Percentiles rank a stretch among this genome's conserved stretches.
phyloP scores from a whole-genome alignment of 176 grass and related monocot species.

The Rhynchospora tenuis region DNA sequence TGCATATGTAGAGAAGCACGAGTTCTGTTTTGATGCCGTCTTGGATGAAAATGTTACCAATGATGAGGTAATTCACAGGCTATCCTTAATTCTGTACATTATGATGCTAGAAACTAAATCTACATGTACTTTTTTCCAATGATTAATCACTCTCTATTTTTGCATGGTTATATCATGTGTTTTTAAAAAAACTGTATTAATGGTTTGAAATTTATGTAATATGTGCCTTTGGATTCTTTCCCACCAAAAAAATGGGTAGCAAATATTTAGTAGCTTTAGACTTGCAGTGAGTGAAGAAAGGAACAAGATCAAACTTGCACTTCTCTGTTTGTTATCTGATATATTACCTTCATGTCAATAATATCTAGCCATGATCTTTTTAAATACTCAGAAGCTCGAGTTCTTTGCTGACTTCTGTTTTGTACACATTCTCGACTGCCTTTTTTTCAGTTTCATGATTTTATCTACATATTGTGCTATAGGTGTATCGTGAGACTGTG shows the following conservation, averaged over 20 bases:
- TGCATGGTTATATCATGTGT: slow-evolving; percentile 4
- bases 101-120: neutral
- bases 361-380: neutral
- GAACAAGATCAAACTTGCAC: neutral
- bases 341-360: neutral
- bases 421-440: neutral
- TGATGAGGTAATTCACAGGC: slow-evolving; percentile 63
- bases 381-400: neutral
- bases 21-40: slow-evolving; percentile 97
- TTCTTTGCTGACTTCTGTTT: neutral
- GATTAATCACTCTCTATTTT: neutral
- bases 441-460: neutral
- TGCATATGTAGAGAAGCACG: slow-evolving; percentile 92
- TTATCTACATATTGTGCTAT: slow-evolving; percentile 26
- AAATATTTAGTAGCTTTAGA: neutral
- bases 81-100: neutral
- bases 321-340: neutral
- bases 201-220: neutral
- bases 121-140: neutral
- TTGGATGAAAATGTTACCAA: slow-evolving; percentile 84
- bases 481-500: slow-evolving; percentile 92
- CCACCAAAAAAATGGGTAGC: neutral
- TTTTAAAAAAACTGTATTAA: neutral
- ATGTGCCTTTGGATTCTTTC: neutral
- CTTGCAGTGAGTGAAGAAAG: neutral